Evolutionary conservation across 2,329 filamentous ascomycete genomes (phyloP).

Genomic region (Fusarium virguliforme): DNA sequence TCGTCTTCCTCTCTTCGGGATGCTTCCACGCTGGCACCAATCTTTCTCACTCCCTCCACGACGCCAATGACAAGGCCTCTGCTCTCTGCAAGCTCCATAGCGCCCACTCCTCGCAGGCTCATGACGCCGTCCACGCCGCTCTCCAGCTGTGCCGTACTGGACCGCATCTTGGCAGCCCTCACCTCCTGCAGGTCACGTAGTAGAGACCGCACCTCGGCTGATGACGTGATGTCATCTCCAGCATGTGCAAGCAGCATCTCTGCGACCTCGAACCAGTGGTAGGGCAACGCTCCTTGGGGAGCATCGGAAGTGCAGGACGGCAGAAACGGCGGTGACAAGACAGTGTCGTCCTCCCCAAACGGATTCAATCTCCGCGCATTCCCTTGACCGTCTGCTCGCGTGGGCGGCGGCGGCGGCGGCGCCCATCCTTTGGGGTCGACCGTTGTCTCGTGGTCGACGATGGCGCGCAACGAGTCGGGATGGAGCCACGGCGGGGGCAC

Average conservation of each 20-base stretch:
- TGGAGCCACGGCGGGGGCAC: conserved; percentile 91
- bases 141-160: conserved; percentile 80
- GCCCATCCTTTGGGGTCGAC: conserved; percentile 81
- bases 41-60: conserved; percentile 87
- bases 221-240: conserved; percentile 82
- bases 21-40: conserved; percentile 86
- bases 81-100: conserved; percentile 92
- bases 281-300: conserved; percentile 82
- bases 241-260: conserved; percentile 90
- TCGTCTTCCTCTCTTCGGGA: conserved; percentile 84
- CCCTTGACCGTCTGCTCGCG: conserved; percentile 64
- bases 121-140: conserved; percentile 80
- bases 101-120: conserved; percentile 82
- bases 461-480: conserved; percentile 79
- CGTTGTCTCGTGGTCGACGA: conserved; percentile 86
- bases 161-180: conserved; percentile 88
- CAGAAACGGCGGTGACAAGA: conserved; percentile 82
- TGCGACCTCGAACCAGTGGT: conserved; percentile 94
- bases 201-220: conserved; percentile 81
- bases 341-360: conserved; percentile 49
- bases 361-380: conserved; percentile 58
- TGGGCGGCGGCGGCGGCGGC: conserved; percentile 79
- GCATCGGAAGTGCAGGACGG: conserved; percentile 80
- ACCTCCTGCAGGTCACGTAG: conserved; percentile 89
- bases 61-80: conserved; percentile 88